phyloP scores from a whole-genome alignment of 2,329 filamentous ascomycete genomes.

The Cytospora chrysosperma region DNA sequence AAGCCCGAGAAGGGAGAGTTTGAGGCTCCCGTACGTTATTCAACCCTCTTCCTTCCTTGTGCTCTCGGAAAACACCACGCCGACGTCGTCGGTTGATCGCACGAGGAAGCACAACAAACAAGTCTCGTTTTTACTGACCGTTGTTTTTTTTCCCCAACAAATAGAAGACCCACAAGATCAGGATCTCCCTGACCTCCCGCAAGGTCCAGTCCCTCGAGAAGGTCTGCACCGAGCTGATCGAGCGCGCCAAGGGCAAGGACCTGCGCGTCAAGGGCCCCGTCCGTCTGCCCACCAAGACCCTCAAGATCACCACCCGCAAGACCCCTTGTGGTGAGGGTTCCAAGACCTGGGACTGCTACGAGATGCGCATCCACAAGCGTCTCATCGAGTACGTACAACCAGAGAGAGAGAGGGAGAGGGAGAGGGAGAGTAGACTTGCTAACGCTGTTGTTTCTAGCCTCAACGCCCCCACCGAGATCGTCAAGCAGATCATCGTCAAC shows the following conservation, averaged over 20 bases:
- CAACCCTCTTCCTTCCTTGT: neutral
- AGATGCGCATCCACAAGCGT: conserved; percentile 99
- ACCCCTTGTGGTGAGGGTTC: conserved; percentile 99
- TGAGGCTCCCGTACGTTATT: conserved; percentile 72
- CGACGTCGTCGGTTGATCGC: neutral
- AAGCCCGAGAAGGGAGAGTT: conserved; percentile 93
- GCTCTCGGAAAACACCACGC: neutral
- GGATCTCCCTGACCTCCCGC: conserved; percentile 93
- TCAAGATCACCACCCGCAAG: conserved; percentile 98
- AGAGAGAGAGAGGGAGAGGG: too few species aligned
- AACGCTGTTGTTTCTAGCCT: conserved; percentile 51
- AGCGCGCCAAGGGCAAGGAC: conserved; percentile 98
- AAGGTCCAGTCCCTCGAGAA: conserved; percentile 97
- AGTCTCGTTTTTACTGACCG: too few species aligned
- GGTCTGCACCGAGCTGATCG: conserved; percentile 96
- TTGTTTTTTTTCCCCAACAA: conserved; percentile 20
- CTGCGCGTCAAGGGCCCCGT: conserved; percentile 98
- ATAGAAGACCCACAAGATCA: conserved; percentile 94
- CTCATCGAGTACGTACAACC: conserved; percentile 86
- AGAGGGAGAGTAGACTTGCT: conserved; percentile 28
- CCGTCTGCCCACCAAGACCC: conserved; percentile 93
- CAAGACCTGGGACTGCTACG: conserved; percentile 99
- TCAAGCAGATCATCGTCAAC: conserved; percentile 97
- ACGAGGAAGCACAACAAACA: neutral
- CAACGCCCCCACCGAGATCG: conserved; percentile 94